Base-by-base conservation (phyloP, 805 yeast genomes). In the Ogataea saltuana region DNA sequence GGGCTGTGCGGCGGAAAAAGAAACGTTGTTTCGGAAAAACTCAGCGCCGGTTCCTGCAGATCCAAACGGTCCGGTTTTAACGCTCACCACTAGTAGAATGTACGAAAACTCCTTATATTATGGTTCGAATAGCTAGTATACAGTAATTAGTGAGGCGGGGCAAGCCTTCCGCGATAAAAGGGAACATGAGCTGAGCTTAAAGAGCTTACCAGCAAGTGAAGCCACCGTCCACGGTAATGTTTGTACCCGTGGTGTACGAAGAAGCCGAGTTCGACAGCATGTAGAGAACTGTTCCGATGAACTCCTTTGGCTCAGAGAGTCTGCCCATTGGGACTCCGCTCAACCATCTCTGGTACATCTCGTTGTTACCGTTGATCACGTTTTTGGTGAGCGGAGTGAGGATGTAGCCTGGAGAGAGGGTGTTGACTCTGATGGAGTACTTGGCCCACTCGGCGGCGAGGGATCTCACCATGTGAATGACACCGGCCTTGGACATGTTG, bases 401-500 rank as follows among this genome's bases (percentile, higher is more conserved):
- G 48, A 85, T 85, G 70, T 85, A 85, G 36, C 91, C 93, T 33
- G 93, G 93, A 29, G 86, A 78, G 51, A 85, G 68, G 23, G 90
- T 77, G 70, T 85, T 85, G 54, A 85, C 88, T 64, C 91, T 77
- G 58, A 83, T 81, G 56, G 78, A 78, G 67, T 78, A 80, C 55
- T 78, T 74, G 39, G 93, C 86, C 93, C 93, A 85, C 65, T 85
- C 95, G 49, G 83, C 78, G 31, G 89, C 93, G 54, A 85, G 69
- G 3, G 90, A 77, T 62, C 79, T 78, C 42, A 77, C 85, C 74
- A 85, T 70, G 67, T 85, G 93, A 56, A 85, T 84, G 32, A 85
- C 91, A 61, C 90, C 93, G 13, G 93, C 93, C 70, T 85, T 85
- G 55, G 91, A 75, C 85, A 83, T 81, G 73, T 85, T 85, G 75